A percentile compares a stretch with the other conserved stretches of the same genome.
Evolutionary conservation across 2,329 filamentous ascomycete genomes (phyloP).

Genomic region (Xylaria sp.): DNA sequence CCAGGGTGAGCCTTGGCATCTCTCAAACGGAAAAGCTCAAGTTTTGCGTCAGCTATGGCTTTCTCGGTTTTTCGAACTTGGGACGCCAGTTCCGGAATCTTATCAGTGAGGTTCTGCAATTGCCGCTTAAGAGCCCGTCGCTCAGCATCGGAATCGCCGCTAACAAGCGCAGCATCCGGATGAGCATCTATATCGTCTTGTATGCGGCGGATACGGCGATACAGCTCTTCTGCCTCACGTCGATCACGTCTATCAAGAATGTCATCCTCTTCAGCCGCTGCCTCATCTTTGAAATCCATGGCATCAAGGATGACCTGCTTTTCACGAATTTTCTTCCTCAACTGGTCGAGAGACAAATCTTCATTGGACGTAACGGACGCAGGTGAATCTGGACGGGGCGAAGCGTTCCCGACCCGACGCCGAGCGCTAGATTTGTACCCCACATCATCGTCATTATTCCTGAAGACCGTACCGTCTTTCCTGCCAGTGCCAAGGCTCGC

Average conservation of each 20-base stretch:
- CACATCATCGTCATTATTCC: constrained; percentile 93
- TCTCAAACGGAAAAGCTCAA: constrained; percentile 92
- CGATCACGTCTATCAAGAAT: constrained; percentile 89
- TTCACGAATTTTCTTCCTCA: constrained; percentile 92
- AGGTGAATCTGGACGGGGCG: constrained; percentile 82
- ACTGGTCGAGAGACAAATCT: constrained; percentile 84
- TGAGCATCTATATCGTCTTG: constrained; percentile 96
- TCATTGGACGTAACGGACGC: constrained; percentile 75
- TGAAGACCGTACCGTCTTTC: constrained; percentile 96
- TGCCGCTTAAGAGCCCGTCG: constrained; percentile 86
- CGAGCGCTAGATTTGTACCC: constrained; percentile 95
- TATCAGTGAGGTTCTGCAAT: constrained; percentile 87
- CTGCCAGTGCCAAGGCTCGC: constrained; percentile 69
- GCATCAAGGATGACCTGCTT: constrained; percentile 95
- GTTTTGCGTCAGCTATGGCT: constrained; percentile 87
- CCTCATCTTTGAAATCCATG: constrained; percentile 95
- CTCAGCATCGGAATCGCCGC: constrained; percentile 87
- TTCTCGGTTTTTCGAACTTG: constrained; percentile 91
- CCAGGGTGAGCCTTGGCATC: constrained; percentile 92
- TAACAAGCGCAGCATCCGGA: constrained; percentile 76
- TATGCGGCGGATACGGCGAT: constrained; percentile 87
- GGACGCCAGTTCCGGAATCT: constrained; percentile 89
- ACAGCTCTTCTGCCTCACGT: constrained; percentile 92
- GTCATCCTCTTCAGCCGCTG: constrained; percentile 88
- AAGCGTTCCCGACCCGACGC: constrained; percentile 79